Evolutionary conservation across 805 yeast genomes (phyloP).

Genomic region (Debaryomyces maramus): DNA sequence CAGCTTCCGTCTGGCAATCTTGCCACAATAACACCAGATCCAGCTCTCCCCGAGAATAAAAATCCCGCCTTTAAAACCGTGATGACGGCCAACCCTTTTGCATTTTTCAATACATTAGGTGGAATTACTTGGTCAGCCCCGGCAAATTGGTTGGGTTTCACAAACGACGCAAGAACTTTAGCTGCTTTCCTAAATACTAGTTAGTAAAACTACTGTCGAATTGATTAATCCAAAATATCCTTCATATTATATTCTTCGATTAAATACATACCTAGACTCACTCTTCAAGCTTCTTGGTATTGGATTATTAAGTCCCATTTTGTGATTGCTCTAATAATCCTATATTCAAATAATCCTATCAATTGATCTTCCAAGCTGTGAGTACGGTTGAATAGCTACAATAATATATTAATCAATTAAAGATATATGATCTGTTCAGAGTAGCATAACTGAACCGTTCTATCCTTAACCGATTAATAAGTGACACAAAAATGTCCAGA

Average conservation of each 20-base stretch:
- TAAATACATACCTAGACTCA: conserved; percentile 74
- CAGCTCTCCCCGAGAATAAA: conserved; percentile 94
- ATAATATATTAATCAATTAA: too few relatives aligned
- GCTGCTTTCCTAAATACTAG: conserved; percentile 74
- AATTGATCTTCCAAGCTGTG: too few relatives aligned
- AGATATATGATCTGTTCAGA: too few relatives aligned
- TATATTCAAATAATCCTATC: too few relatives aligned
- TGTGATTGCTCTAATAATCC: conserved; percentile 1
- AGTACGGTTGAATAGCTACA: too few relatives aligned
- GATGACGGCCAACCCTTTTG: conserved; percentile 87
- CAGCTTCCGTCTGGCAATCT: conserved; percentile 91
- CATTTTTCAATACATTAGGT: conserved; percentile 79
- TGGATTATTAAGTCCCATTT: conserved; percentile 79
- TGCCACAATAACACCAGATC: conserved; percentile 94
- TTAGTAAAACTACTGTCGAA: conserved; percentile 1
- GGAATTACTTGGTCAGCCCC: conserved; percentile 91
- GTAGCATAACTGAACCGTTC: neutral
- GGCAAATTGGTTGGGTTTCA: conserved; percentile 90
- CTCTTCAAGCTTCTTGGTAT: conserved; percentile 85
- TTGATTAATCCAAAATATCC: too few relatives aligned
- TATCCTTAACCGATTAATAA: neutral
- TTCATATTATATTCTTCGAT: too few relatives aligned
- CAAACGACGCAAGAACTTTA: conserved; percentile 80
- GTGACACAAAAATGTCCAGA: neutral
- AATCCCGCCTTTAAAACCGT: conserved; percentile 98